Evolutionary conservation across 257 asterid species (phyloP).

Genomic region (Ehretia macrophylla): DNA sequence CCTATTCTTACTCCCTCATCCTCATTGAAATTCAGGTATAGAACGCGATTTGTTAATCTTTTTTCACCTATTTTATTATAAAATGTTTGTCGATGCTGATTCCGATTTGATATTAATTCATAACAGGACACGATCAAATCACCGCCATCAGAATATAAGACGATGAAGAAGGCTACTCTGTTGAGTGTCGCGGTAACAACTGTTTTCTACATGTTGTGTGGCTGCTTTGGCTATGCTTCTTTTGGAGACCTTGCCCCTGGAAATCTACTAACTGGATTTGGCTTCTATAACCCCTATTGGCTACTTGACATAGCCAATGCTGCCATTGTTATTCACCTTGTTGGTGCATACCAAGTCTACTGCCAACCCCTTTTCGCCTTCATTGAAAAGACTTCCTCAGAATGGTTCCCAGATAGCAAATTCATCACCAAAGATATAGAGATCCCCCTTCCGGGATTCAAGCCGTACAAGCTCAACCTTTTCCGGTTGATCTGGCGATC

Average conservation of each 20-base stretch:
- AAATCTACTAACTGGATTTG: conserved; percentile 27
- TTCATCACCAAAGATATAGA: conserved; percentile 19
- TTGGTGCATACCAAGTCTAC: conserved; percentile 34
- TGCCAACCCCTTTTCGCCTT: conserved; percentile 34
- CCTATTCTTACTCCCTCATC: conserved; percentile 30
- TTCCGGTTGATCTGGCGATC: conserved; percentile 30
- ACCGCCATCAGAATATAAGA: conserved; percentile 26
- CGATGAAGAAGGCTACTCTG: conserved; percentile 27
- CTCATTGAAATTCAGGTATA: conserved; percentile 31
- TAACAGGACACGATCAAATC: conserved; percentile 27
- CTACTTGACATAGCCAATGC: conserved; percentile 28
- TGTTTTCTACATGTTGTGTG: conserved; percentile 31
- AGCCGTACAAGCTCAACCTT: conserved; percentile 16
- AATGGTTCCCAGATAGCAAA: conserved; percentile 16
- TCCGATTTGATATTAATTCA: neutral
- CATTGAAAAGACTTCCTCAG: conserved; percentile 17
- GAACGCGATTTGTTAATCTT: no score
- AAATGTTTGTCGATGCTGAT: no score
- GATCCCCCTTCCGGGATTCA: conserved; percentile 11
- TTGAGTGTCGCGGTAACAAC: conserved; percentile 23
- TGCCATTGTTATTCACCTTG: conserved; percentile 28
- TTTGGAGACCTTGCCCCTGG: conserved; percentile 26
- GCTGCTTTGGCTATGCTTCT: conserved; percentile 31
- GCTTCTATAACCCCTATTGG: conserved; percentile 33
- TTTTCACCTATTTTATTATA: no score